A percentile compares a stretch with the other conserved stretches of the same genome.
Conservation (phyloP, 192 early-diverging fungal species). For the Spinellus fusiger region DNA sequence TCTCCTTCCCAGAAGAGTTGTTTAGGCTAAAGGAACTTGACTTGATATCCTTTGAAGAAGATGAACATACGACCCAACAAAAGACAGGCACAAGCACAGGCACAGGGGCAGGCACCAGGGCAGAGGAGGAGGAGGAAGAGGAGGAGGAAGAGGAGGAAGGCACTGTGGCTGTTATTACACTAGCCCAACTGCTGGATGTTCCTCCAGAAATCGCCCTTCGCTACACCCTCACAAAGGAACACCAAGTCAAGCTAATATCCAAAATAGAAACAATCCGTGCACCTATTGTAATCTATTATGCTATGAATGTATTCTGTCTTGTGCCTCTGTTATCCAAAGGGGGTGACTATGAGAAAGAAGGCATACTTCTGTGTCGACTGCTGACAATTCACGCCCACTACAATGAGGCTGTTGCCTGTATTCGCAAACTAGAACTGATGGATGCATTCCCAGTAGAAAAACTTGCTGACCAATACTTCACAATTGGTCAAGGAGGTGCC, state of each 20-base stretch:
- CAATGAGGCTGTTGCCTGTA: conserved; percentile 17
- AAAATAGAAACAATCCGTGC: conserved; percentile 3
- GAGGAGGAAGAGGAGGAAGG: conserved; percentile 2
- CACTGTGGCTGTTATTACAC: neutral
- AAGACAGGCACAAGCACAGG: too few relatives aligned
- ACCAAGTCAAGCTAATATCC: conserved; percentile 5
- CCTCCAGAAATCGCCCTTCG: conserved; percentile 1
- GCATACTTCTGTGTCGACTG: neutral
- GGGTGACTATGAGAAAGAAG: conserved; percentile 11
- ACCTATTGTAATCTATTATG: conserved; percentile 16
- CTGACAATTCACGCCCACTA: conserved; percentile 11
- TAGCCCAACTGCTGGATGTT: conserved; percentile 1
- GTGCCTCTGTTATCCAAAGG: conserved; percentile 1
- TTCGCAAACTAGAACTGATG: conserved; percentile 9
- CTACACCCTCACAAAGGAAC: conserved; percentile 1
- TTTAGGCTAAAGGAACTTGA: neutral
- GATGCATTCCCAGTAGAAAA: conserved; percentile 9
- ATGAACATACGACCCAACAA: neutral
- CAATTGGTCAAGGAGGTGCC: neutral
- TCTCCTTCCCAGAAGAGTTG: conserved; percentile 6
- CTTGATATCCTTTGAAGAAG: conserved; percentile 11
- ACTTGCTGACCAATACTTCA: conserved; percentile 11
- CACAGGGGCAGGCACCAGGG: too few relatives aligned
- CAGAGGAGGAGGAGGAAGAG: conserved; percentile 1
- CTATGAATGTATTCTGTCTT: conserved; percentile 12